Conservation (phyloP, 371 early-diverging fungal genomes). For the Gilbertella persicaria region DNA sequence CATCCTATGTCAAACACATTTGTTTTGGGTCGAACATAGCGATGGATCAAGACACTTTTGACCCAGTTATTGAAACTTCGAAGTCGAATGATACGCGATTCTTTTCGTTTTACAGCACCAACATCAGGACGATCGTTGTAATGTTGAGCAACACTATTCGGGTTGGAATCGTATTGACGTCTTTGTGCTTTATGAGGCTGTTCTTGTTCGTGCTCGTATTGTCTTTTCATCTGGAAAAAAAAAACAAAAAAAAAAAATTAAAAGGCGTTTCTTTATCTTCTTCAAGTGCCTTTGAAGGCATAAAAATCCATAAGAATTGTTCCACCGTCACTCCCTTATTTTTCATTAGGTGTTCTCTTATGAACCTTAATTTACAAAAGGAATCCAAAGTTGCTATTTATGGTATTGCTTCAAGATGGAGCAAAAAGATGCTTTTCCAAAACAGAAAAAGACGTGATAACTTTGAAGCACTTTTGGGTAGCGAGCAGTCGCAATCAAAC, state of each 20-base stretch:
- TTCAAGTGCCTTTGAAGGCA: too few species aligned
- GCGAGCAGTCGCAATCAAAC: too few species aligned
- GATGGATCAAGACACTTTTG: conserved; percentile 84
- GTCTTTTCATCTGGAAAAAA: conserved; percentile 15
- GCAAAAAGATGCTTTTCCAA: too few species aligned
- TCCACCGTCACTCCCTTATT: too few species aligned
- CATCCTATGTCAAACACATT: conserved; percentile 94
- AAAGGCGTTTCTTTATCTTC: too few species aligned
- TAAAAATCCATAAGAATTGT: too few species aligned
- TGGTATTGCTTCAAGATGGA: too few species aligned
- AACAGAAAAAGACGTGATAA: too few species aligned
- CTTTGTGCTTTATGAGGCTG: neutral
- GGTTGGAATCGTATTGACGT: conserved; percentile 7
- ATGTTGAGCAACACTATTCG: conserved; percentile 76
- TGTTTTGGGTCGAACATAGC: conserved; percentile 55
- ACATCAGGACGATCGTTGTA: conserved; percentile 91
- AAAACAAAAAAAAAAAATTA: conserved; percentile 7
- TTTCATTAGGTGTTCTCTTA: too few species aligned
- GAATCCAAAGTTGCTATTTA: too few species aligned
- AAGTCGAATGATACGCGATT: conserved; percentile 84
- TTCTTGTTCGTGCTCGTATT: neutral
- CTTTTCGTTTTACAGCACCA: conserved; percentile 71
- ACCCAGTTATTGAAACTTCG: conserved; percentile 97
- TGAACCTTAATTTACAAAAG: too few species aligned
- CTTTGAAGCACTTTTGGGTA: too few species aligned